Evolutionary conservation across 352 stramenopile species (phyloP), one percentile per base, ranked within the genome.

Genomic region (Phytopythium oedochilum): DNA sequence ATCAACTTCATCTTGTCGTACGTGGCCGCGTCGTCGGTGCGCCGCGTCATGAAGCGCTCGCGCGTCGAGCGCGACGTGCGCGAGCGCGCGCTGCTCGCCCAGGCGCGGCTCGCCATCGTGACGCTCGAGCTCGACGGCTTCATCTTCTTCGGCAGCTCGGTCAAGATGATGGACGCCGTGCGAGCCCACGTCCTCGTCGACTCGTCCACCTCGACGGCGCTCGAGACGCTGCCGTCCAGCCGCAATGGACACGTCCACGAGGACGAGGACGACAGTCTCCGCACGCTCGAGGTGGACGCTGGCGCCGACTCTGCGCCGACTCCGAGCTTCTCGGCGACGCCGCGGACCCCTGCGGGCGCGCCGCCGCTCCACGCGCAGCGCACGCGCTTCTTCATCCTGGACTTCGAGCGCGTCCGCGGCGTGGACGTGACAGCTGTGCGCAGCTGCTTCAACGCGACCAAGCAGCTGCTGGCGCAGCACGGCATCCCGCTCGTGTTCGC

Each of bases 1-100:
- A 90, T 95, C 64, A 95, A 95, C 68, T 95, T 95, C 42, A 93
- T 95, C 59, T 83, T 72, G 52, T 90, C 82, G 35, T 95, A 93
- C 61, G 78, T 93, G 28, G 69, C 70, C 0, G 78, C 75, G 18
- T 73, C 83, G 12, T 76, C 71, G n/a, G 82, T 93, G 25, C 81
- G 80, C 45, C 78, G 83, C 29, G 85, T 93, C 42, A 79, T 89
- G 63, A 92, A 89, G 60, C 78, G 81, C 38, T 91, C 78, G 22
- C 83, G 83, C 39, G 85, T 95, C 6, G 83, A 93, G 60, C 78
- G 85, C 26, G 73, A 90, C 51, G 73, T 90, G 31, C 78, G 83
- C 20, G 85, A 95, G 29, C 77, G 82, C 29, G 81, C 77, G 18
- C 51, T 91, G 43, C 73, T 95, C 26, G 73, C 89, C 43, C 75